phyloP scores from a whole-genome alignment of 345 rosid genomes.

The Angophora floribunda region DNA sequence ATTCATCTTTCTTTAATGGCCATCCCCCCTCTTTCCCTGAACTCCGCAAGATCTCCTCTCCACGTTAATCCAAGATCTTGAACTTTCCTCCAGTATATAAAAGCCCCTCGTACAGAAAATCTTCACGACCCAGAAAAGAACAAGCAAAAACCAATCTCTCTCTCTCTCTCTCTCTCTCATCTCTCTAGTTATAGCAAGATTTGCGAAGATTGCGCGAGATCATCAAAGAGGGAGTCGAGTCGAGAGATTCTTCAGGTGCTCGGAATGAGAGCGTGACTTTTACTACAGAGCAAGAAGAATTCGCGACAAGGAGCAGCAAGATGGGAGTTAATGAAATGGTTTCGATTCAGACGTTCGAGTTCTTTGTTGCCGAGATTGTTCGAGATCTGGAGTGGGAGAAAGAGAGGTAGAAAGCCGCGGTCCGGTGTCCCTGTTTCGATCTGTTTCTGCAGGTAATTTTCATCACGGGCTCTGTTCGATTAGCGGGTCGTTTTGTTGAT shows the following conservation, averaged over 20 bases:
- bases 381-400: background rate
- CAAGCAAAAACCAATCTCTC: background rate
- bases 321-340: background rate
- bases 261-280: background rate
- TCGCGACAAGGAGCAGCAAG: background rate
- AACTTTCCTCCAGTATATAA: background rate
- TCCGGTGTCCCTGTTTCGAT: background rate
- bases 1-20: background rate
- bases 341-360: background rate
- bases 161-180: background rate
- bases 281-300: background rate
- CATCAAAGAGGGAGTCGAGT: background rate
- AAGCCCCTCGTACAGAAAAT: background rate
- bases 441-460: background rate
- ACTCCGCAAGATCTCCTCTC: background rate
- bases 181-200: background rate
- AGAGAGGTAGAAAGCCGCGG: background rate
- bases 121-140: background rate
- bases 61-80: background rate
- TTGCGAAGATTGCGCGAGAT: background rate
- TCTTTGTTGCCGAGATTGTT: background rate
- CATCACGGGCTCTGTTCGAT: fast-evolving
- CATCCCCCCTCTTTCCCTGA: background rate
- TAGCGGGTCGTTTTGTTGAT: background rate
- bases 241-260: background rate